Percentiles rank a stretch among this genome's conserved stretches.
These are phyloP conservation scores for Cladobotryum mycophilum DNA, from an alignment of 2,329 filamentous ascomycete genomes.

Conservation along the genomic window DNA sequence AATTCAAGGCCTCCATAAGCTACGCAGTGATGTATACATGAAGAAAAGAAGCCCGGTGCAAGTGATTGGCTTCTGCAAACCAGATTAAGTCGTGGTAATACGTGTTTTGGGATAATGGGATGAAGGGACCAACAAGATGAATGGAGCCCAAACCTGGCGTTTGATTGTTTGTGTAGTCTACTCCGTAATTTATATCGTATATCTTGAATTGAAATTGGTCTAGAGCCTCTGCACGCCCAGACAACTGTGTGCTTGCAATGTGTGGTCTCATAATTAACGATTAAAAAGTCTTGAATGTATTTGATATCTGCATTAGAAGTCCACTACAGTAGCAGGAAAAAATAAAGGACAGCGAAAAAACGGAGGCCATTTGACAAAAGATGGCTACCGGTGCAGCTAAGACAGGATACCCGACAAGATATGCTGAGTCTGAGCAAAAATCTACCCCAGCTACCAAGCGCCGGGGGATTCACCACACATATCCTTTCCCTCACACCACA, in stretches of 20 bases:
- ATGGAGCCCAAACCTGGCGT: neutral
- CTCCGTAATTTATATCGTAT: no score
- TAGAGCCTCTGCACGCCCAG: no score
- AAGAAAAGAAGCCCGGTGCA: neutral
- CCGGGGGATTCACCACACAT: conserved; percentile 16
- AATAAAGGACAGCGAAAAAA: conserved; percentile 23
- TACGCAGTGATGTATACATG: no score
- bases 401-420: conserved; percentile 10
- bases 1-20: no score
- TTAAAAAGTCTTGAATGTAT: conserved; percentile 33
- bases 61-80: neutral
- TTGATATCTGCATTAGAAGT: conserved; percentile 60
- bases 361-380: conserved; percentile 24
- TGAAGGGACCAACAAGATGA: neutral
- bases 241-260: no score
- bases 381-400: conserved; percentile 23
- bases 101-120: conserved; percentile 5
- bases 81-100: no score
- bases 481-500: conserved; percentile 10
- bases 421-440: neutral
- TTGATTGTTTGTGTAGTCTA: neutral
- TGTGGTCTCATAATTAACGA: neutral
- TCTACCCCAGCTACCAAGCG: conserved; percentile 5
- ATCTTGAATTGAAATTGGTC: no score
- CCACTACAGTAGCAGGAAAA: conserved; percentile 50